Base-by-base conservation (phyloP, 768 basidiomycete genomes). In the Termitomyces sp. region DNA sequence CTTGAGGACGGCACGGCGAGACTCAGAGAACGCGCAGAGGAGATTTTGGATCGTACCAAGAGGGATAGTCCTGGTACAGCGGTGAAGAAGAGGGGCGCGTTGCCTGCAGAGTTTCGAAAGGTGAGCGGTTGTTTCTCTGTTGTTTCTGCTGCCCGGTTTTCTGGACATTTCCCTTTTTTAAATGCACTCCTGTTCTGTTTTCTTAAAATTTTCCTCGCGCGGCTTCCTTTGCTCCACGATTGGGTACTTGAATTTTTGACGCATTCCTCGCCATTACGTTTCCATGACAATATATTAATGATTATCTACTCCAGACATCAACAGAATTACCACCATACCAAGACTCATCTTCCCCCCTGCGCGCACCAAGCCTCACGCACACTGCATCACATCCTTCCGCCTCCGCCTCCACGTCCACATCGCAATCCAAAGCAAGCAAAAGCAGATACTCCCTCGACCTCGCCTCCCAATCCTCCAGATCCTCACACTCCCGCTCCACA, bases 391-490 rank as follows among this genome's bases (percentile, higher is more conserved):
- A 55, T 20, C 56, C 61, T 6, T 41, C 46, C 27, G 39, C 46
- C 8, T 58, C 61, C 24, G 20, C 58, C 14, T 56, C 51, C 10
- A 14, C 49, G 2, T 18, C 48, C 4, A 8, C 27, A n/a, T n/a
- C n/a, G n/a, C n/a, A n/a, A 18, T 36, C 34, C 18, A 50, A 50
- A 24, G 34, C 32, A 34, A 49, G 24, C 37, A 52, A n/a, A 12
- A 41, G 54, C 46, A 32, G 56, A 27, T 34, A 79, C 83, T 60
- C 82, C 77, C 32, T 82, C 80, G 18, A 82, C 80, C 57, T 63
- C 22, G 12, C 51, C n/a, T 52, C 51, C 5, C 51, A 52, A 2
- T 52, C 51, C 5, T 39, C 50, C 0, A 24, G 50, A 6, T 64
- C 48, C 26, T 48, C 46, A 37, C 36, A 31, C 22, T 26, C 53